Evolutionary conservation across 495 filamentous ascomycete species (phyloP).

Genomic region (Trichodelitschia bisporula): DNA sequence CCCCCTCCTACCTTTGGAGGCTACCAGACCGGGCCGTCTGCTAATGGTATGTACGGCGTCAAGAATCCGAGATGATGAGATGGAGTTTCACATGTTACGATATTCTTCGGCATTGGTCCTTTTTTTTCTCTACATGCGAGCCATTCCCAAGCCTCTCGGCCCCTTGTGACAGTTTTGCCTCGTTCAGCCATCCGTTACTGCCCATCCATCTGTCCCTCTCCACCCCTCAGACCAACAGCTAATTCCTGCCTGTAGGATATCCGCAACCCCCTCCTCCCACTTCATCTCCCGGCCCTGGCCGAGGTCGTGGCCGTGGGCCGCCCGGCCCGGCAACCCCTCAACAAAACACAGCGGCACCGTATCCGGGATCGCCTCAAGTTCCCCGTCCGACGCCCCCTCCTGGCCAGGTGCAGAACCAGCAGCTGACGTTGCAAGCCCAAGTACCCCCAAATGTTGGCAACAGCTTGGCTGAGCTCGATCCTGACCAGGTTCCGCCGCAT

Average conservation of each 20-base stretch:
- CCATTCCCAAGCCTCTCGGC: too few relatives aligned
- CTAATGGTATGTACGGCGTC: conserved; percentile 40
- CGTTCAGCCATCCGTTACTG: too few relatives aligned
- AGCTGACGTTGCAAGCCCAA: too few relatives aligned
- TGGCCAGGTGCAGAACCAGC: conserved; percentile 19
- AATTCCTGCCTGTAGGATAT: too few relatives aligned
- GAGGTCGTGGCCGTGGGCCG: conserved; percentile 17
- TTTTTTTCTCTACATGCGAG: too few relatives aligned
- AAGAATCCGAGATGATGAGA: too few relatives aligned
- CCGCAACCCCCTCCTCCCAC: conserved; percentile 63
- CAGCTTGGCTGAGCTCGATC: conserved; percentile 66
- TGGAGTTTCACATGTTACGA: too few relatives aligned
- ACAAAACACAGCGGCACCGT: conserved; percentile 58
- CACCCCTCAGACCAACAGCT: too few relatives aligned
- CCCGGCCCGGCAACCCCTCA: conserved; percentile 75
- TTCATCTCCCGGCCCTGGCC: conserved; percentile 46
- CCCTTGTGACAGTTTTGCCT: too few relatives aligned
- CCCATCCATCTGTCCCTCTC: too few relatives aligned
- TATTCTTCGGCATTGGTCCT: too few relatives aligned
- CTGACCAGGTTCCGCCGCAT: conserved; percentile 54
- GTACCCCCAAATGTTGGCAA: conserved; percentile 48
- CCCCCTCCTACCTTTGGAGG: conserved; percentile 16
- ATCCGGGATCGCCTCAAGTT: conserved; percentile 77
- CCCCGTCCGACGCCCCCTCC: conserved; percentile 55
- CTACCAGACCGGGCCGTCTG: conserved; percentile 27